Conservation (phyloP, 225 moss, liverwort and hornwort genomes). For the Sphagnum contortum region DNA sequence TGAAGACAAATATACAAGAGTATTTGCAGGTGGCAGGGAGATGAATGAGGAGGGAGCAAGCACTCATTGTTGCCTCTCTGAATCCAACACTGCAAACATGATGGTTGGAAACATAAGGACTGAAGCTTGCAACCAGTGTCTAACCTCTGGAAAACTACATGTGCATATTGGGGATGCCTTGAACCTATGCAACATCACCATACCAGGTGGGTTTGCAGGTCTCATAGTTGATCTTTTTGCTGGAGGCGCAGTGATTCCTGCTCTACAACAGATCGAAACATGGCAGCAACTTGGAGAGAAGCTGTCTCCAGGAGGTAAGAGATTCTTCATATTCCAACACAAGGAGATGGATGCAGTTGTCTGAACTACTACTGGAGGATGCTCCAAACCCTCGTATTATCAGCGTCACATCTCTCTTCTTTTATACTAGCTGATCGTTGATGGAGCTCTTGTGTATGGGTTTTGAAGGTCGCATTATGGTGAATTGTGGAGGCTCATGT, state of each 20-base stretch:
- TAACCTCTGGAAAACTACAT: conserved; percentile 23
- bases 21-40: too few relatives aligned
- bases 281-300: conserved; percentile 51
- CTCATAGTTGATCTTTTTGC: conserved; percentile 71
- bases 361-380: too few relatives aligned
- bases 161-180: conserved; percentile 85
- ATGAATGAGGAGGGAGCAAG: too few relatives aligned
- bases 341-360: too few relatives aligned
- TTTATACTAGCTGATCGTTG: too few relatives aligned
- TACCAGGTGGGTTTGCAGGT: conserved; percentile 77
- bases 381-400: too few relatives aligned
- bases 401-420: too few relatives aligned
- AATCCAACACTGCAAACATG: too few relatives aligned
- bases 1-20: too few relatives aligned
- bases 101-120: too few relatives aligned
- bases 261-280: conserved; percentile 35
- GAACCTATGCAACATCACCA: conserved; percentile 9
- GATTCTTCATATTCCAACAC: background rate
- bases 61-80: too few relatives aligned
- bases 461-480: conserved; percentile 55
- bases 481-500: conserved; percentile 90
- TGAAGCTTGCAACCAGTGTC: background rate
- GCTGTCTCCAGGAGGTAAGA: conserved; percentile 52
- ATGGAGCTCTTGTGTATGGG: too few relatives aligned
- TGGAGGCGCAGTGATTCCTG: conserved; percentile 59